Evolutionary conservation across 1,139 yeast genomes (phyloP), one percentile per base, ranked within the genome.

Genomic region (Taiozyma sp.): DNA sequence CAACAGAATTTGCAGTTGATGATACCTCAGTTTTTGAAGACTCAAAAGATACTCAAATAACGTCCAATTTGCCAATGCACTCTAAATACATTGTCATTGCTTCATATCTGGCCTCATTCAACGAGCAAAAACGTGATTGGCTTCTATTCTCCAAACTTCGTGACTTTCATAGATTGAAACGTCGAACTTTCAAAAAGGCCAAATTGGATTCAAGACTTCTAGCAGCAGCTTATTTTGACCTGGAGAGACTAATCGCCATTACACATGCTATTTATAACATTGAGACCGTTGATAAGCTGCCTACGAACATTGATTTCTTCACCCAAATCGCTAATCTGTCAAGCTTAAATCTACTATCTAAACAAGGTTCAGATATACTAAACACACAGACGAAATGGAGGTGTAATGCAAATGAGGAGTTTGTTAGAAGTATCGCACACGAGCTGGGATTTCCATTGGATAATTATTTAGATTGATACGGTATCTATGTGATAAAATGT

Each of bases 201-300:
- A 79, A 74, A 50, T 70, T 83, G 21, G 83, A 79, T 51, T 70
- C 80, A 5, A 69, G 83, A 30, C 67, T 83, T 26, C 70, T 83
- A 35, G 79, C 83, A 11, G 83, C 89, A 1, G 77, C 79, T 28
- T 72, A 77, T 45, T 85, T 85, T 61, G 90, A 85, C 50, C 67
- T 84, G 49, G 93, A 85, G 61, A 71, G 93, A 50, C 67, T 84
- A 68, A 67, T 83, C 56, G 89, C 91, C 1, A 84, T 85, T 34
- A 65, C 83, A 39, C 79, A 82, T 32, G 80, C 86, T 1, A 76
- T 85, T 13, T 78, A 77, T 57, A 65, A 68, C 32, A 34, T 55
- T 6, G 60, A 55, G 2, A 45, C 53, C 14, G 55, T 56, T 1
- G 26, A 37, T 54, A 59, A 47, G 68, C 43, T 69, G 66, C 56